Percentiles rank a stretch among this genome's conserved stretches.
These are phyloP conservation scores for Rubia yunnanensis DNA, from an alignment of 257 asterid genomes.

Conservation along the genomic window DNA sequence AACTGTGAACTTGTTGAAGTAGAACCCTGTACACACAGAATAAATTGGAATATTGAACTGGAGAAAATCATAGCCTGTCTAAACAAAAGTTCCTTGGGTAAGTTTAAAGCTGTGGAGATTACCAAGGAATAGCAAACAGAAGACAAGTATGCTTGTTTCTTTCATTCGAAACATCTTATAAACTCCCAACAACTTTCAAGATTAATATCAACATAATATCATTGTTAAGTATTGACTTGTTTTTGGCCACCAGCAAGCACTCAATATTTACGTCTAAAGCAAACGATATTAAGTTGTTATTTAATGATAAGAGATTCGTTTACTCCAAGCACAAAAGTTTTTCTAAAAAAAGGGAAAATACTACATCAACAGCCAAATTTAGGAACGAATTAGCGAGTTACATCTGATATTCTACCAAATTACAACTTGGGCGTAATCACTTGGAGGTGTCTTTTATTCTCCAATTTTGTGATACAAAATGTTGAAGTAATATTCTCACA, in stretches of 20 bases:
- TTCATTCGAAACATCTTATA: background rate
- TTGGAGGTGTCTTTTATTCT: background rate
- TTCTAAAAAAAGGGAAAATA: background rate
- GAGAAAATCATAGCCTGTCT: background rate
- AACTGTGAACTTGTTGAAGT: conserved; percentile 25
- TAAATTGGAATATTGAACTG: background rate
- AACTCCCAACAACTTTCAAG: background rate
- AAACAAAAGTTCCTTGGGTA: background rate
- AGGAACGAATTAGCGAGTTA: background rate
- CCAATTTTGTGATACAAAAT: background rate
- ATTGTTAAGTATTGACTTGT: background rate
- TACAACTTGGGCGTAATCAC: background rate
- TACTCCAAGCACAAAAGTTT: background rate
- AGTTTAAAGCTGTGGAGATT: background rate
- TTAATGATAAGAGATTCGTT: background rate
- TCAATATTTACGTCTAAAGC: background rate
- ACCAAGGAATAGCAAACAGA: background rate
- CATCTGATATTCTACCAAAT: too few species aligned
- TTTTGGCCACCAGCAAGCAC: background rate
- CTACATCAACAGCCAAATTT: background rate
- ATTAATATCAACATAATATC: background rate
- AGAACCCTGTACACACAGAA: conserved; percentile 33
- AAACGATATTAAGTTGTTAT: background rate
- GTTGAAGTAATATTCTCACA: background rate
- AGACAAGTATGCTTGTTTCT: background rate